These are phyloP conservation scores for Croton setiger DNA, from an alignment of 441 rosid genomes.

Conservation along the genomic window DNA sequence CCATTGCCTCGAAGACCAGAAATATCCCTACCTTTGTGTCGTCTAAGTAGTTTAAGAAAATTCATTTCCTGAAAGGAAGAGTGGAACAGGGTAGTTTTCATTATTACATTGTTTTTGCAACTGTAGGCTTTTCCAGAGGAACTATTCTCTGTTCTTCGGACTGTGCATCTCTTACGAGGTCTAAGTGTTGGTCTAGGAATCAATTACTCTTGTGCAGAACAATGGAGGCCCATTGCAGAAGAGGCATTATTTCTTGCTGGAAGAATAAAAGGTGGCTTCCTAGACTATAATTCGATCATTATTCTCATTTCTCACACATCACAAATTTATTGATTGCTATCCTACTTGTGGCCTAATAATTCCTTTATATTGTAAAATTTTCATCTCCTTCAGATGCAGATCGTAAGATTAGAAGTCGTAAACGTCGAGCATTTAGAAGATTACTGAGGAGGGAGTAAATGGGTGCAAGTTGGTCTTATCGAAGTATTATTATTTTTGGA, in stretches of 20 bases:
- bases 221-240: slow-evolving; percentile 89
- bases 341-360: neutral
- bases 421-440: slow-evolving; percentile 31
- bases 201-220: slow-evolving; percentile 79
- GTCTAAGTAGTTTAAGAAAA: neutral
- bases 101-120: slow-evolving; percentile 6
- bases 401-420: slow-evolving; percentile 25
- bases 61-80: neutral
- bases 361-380: neutral
- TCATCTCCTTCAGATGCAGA: slow-evolving; percentile 27
- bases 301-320: neutral
- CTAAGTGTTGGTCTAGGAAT: slow-evolving; percentile 89
- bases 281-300: neutral
- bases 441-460: slow-evolving; percentile 22
- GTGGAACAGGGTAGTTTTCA: neutral
- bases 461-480: neutral
- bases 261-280: slow-evolving; percentile 58
- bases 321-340: neutral
- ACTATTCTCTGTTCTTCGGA: slow-evolving; percentile 79
- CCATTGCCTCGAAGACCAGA: neutral
- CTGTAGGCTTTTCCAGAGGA: slow-evolving; percentile 87
- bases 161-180: slow-evolving; percentile 83
- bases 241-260: slow-evolving; percentile 71
- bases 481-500: too few species aligned
- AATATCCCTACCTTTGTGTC: neutral